Conservation (phyloP, 441 rosid genomes). For the Aleurites moluccanus region DNA sequence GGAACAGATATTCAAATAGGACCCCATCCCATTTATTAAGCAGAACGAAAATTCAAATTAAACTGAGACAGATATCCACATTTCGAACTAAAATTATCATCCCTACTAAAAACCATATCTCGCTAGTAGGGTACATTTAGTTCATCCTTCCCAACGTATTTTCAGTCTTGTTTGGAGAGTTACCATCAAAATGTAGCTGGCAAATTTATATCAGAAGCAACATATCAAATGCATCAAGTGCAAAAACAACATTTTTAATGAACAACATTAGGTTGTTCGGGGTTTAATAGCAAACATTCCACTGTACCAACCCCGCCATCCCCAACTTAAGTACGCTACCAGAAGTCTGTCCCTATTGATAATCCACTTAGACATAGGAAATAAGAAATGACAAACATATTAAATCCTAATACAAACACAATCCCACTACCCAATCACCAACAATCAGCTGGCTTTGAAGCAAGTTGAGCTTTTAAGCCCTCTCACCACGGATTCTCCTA, state of each 20-base stretch:
- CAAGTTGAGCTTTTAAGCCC: conserved; percentile 51
- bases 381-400: background rate
- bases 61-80: too few species aligned
- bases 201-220: background rate
- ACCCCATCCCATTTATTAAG: too few species aligned
- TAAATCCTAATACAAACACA: conserved; percentile 4
- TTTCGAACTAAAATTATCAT: too few species aligned
- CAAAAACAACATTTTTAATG: background rate
- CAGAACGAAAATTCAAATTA: too few species aligned
- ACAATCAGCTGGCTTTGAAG: conserved; percentile 21
- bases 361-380: background rate
- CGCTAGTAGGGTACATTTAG: too few species aligned
- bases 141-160: too few species aligned
- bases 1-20: too few species aligned
- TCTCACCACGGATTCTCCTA: conserved; percentile 68
- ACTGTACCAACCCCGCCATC: conserved; percentile 7
- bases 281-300: conserved; percentile 10
- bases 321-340: background rate
- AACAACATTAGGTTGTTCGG: conserved; percentile 4
- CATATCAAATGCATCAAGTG: background rate
- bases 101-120: too few species aligned
- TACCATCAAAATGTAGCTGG: too few species aligned
- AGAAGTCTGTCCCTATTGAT: background rate
- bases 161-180: too few species aligned
- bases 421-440: background rate